Base-by-base conservation (phyloP, 2,329 filamentous ascomycete species). In the Emmonsiellopsis sp. region DNA sequence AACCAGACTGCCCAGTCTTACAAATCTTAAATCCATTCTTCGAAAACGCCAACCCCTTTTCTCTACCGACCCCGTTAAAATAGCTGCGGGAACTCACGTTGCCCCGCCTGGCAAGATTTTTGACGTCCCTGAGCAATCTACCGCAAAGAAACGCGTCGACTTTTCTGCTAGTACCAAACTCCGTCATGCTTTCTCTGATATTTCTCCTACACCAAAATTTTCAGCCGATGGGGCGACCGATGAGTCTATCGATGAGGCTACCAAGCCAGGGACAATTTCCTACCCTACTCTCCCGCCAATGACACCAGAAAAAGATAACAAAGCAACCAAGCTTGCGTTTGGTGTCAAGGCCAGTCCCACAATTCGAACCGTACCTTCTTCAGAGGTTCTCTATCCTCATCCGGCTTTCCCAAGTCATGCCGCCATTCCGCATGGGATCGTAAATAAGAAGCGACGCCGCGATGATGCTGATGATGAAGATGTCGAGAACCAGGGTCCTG, bases 141-240 rank as follows among this genome's bases (percentile, higher is more conserved):
- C 84, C 34, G 79, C 83, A 26, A 87, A 83, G 68, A 95, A 94
- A 73, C 85, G 81, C 53, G 88, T 95, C 37, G 84, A 87, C 50
- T 95, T 95, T 63, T 89, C 86, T 0, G 85, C 84, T 0, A 83
- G 82, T 56, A 84, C 84, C 37, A 79, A 87, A 57, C 67, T 69
- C 51, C 65, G 64, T 32, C 63, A 71, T 53, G 65, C 67, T 11
- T 60, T 67, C n/a, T 57, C 64, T 37, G 58, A 69, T 13, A 60
- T 64, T 4, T 73, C 72, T 32, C 72, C 72, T 5, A 72, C 70
- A 9, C 72, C 71, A 26, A 74, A 72, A 55, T 61, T n/a, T 49
- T 43, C n/a, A 37, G 8, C 52, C n/a, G 20, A 26, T 11, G 31
- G 30, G 71, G 74, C 30, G 70, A 69, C 55, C 69, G 70, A 51